Evolutionary conservation across 805 yeast species (phyloP).

Genomic region (Candida argentea): DNA sequence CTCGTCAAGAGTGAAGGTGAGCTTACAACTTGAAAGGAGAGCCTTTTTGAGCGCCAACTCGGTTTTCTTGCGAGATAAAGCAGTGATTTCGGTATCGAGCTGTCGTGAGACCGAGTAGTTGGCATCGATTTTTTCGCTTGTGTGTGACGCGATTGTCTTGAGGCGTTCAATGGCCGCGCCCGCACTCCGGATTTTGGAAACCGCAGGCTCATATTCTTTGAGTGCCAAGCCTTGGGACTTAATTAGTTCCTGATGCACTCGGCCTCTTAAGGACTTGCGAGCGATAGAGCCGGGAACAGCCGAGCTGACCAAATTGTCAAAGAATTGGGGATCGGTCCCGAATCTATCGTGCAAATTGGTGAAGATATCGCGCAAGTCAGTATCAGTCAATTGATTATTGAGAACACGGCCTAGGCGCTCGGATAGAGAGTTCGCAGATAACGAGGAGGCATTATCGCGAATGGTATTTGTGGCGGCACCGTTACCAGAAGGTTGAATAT

Average conservation of each 20-base stretch:
- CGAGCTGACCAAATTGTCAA: slow-evolving; percentile 33
- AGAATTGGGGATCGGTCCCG: slow-evolving; percentile 13
- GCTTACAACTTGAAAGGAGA: slow-evolving; percentile 43
- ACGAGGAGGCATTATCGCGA: not conserved
- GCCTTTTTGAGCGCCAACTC: slow-evolving; percentile 38
- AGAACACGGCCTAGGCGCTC: slow-evolving; percentile 41
- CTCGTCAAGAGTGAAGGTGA: slow-evolving; percentile 57
- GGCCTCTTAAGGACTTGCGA: slow-evolving; percentile 50
- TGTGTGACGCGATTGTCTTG: slow-evolving; percentile 15
- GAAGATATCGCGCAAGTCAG: slow-evolving; percentile 23
- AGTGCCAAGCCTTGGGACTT: slow-evolving; percentile 35
- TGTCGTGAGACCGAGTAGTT: slow-evolving; percentile 12
- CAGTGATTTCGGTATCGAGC: slow-evolving; percentile 15
- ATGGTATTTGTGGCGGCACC: not conserved
- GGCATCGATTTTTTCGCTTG: slow-evolving; percentile 30
- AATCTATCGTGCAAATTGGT: slow-evolving; percentile 17
- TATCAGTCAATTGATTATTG: slow-evolving; percentile 30
- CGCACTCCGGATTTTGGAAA: slow-evolving; percentile 15
- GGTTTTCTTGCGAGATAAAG: slow-evolving; percentile 20
- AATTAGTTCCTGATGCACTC: slow-evolving; percentile 50
- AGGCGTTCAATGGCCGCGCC: slow-evolving; percentile 11
- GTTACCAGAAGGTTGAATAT: not conserved
- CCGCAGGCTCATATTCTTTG: slow-evolving; percentile 23
- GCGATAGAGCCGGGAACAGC: slow-evolving; percentile 48
- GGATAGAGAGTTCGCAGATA: slow-evolving; percentile 15